Conservation (phyloP, 2,329 filamentous ascomycete genomes). For the Coleophoma eucalyptorum region DNA sequence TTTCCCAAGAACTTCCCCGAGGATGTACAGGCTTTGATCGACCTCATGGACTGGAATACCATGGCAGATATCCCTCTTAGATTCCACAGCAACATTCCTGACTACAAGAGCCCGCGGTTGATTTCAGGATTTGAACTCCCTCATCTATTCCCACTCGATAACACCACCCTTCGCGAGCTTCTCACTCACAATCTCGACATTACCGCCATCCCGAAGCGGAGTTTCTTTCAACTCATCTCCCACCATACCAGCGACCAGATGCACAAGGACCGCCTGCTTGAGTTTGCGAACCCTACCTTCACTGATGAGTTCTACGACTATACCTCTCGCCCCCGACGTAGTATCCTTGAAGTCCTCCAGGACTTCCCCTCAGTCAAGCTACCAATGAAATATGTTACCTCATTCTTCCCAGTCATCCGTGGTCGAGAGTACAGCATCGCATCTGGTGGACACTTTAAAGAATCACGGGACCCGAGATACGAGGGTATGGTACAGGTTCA, state of each 20-base stretch:
- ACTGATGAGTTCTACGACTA: conserved; percentile 96
- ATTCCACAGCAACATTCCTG: conserved; percentile 3
- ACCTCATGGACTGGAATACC: conserved; percentile 72
- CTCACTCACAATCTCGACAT: conserved; percentile 85
- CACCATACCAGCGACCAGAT: conserved; percentile 69
- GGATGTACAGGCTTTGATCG: conserved; percentile 76
- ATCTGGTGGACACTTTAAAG: conserved; percentile 52
- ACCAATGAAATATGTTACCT: conserved; percentile 67
- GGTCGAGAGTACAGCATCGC: conserved; percentile 93
- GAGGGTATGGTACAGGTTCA: conserved; percentile 50
- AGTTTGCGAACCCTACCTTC: conserved; percentile 76
- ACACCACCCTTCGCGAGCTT: conserved; percentile 62
- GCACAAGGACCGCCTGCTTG: conserved; percentile 77
- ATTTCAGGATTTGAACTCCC: conserved; percentile 32
- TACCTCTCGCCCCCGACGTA: conserved; percentile 82
- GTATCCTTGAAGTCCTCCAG: conserved; percentile 86
- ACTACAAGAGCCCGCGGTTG: conserved; percentile 22
- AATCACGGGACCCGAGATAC: conserved; percentile 4
- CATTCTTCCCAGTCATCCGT: conserved; percentile 77
- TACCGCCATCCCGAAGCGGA: conserved; percentile 80
- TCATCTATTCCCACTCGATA: conserved; percentile 25
- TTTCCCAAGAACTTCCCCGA: conserved; percentile 82
- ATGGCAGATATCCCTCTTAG: conserved; percentile 67
- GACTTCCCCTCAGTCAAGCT: conserved; percentile 85
- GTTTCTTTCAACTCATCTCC: conserved; percentile 76